A percentile compares a stretch with the other conserved stretches of the same genome.
These are phyloP conservation scores for Annulohypoxylon moriforme DNA, from an alignment of 495 filamentous ascomycete genomes.

Conservation along the genomic window DNA sequence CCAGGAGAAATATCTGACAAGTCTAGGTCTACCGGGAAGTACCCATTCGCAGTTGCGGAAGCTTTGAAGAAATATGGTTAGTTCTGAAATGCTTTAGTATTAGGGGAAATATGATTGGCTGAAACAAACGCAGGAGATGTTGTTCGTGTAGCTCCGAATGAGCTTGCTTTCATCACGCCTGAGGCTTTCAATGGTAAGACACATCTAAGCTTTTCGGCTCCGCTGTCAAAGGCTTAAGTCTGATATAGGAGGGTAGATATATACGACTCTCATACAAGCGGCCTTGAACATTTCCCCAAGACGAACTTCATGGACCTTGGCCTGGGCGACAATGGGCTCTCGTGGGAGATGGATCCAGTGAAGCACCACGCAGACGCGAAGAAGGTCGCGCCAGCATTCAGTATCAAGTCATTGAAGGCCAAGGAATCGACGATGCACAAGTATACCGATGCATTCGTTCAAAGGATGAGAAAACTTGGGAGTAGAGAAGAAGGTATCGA, in stretches of 20 bases:
- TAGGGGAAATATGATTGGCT: background rate
- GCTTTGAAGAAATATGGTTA: constrained; percentile 37
- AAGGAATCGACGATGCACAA: constrained; percentile 37
- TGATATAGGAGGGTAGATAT: constrained; percentile 28
- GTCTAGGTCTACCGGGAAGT: constrained; percentile 34
- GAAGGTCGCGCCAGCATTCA: constrained; percentile 38
- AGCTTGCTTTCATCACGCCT: constrained; percentile 52
- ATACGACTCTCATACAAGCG: constrained; percentile 18
- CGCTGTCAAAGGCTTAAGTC: background rate
- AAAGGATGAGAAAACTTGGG: constrained; percentile 34
- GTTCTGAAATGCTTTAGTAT: background rate
- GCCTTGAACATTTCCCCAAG: constrained; percentile 35
- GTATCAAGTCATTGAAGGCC: constrained; percentile 21
- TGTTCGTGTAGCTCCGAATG: constrained; percentile 51
- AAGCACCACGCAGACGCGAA: constrained; percentile 34
- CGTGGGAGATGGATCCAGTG: constrained; percentile 39
- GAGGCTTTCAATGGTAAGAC: constrained; percentile 28
- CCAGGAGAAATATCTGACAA: background rate
- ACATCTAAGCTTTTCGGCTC: background rate
- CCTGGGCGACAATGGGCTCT: constrained; percentile 18
- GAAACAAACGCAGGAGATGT: constrained; percentile 22
- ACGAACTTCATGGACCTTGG: constrained; percentile 24
- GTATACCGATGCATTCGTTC: constrained; percentile 41
- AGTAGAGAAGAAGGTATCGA: constrained; percentile 7
- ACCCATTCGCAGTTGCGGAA: constrained; percentile 31